Evolutionary conservation across 768 basidiomycete species (phyloP).

Genomic region (Leccinum boreale): DNA sequence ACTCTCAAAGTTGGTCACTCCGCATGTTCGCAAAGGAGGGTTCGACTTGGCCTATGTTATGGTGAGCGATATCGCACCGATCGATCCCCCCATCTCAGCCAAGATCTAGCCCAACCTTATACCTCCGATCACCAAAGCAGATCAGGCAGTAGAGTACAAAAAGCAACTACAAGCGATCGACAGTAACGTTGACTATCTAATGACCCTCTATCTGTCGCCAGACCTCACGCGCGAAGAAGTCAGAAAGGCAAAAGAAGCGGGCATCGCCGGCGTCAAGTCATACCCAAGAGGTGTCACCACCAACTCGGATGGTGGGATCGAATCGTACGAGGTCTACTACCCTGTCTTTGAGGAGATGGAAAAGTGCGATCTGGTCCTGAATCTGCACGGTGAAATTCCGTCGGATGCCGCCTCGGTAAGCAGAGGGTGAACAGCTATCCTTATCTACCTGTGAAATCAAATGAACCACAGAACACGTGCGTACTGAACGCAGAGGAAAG

Average conservation of each 20-base stretch:
- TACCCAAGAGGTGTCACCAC: conserved; percentile 98
- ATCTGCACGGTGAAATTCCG: conserved; percentile 95
- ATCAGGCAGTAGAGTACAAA: conserved; percentile 79
- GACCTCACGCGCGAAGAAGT: conserved; percentile 90
- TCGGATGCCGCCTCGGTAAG: conserved; percentile 66
- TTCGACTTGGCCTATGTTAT: conserved; percentile 94
- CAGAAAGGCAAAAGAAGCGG: conserved; percentile 79
- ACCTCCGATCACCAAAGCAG: conserved; percentile 83
- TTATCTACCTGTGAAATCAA: background rate
- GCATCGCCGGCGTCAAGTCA: conserved; percentile 89
- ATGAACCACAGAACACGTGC: conserved; percentile 66
- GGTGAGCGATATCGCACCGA: conserved; percentile 46
- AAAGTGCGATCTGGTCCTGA: conserved; percentile 89
- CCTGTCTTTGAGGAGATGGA: conserved; percentile 93
- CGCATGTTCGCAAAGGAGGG: conserved; percentile 88
- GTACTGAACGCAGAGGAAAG: conserved; percentile 89
- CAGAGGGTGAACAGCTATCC: background rate
- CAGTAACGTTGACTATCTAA: conserved; percentile 79
- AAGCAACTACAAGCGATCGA: conserved; percentile 70
- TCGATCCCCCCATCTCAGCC: conserved; percentile 8
- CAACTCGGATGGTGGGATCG: conserved; percentile 93
- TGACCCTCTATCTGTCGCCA: conserved; percentile 94
- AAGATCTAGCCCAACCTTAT: conserved; percentile 78
- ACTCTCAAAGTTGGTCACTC: conserved; percentile 78
- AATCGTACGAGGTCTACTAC: conserved; percentile 92